Percentiles rank a stretch among this genome's conserved stretches.
phyloP scores from a whole-genome alignment of 139 green algal species.

The Volvox africanus region DNA sequence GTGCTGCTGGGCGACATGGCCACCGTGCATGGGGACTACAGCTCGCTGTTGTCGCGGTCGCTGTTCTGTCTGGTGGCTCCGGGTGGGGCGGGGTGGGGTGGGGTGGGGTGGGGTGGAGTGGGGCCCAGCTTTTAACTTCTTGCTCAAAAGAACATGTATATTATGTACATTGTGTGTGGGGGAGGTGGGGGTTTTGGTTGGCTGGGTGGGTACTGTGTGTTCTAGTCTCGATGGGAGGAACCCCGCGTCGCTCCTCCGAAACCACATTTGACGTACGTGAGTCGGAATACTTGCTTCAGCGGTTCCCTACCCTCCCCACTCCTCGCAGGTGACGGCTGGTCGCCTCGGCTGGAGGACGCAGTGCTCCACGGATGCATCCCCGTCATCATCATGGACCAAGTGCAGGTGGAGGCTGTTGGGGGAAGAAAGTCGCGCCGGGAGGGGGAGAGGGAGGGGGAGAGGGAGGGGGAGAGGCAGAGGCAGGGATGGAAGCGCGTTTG shows the following conservation, averaged over 20 bases:
- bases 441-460: neutral
- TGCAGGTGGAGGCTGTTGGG: slow-evolving; percentile 7
- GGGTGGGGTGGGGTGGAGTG: neutral
- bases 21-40: slow-evolving; percentile 50
- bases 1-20: slow-evolving; percentile 14
- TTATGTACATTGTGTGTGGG: neutral
- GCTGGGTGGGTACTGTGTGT: too few relatives aligned
- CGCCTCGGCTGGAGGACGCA: slow-evolving; percentile 67
- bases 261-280: too few relatives aligned
- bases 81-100: slow-evolving; percentile 31
- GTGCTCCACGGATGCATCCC: slow-evolving; percentile 83
- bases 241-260: too few relatives aligned
- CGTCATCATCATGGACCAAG: slow-evolving; percentile 62
- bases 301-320: too few relatives aligned
- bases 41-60: slow-evolving; percentile 46
- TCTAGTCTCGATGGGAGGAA: too few relatives aligned
- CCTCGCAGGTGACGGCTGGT: slow-evolving; percentile 70
- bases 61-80: slow-evolving; percentile 71
- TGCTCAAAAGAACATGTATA: neutral
- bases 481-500: too few relatives aligned
- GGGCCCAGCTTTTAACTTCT: too few relatives aligned
- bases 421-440: neutral
- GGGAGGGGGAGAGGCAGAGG: neutral
- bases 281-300: too few relatives aligned
- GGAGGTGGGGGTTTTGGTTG: neutral